Evolutionary conservation across 805 yeast species (phyloP), one percentile per base, ranked within the genome.

Genomic region (Wickerhamiella nectarea): DNA sequence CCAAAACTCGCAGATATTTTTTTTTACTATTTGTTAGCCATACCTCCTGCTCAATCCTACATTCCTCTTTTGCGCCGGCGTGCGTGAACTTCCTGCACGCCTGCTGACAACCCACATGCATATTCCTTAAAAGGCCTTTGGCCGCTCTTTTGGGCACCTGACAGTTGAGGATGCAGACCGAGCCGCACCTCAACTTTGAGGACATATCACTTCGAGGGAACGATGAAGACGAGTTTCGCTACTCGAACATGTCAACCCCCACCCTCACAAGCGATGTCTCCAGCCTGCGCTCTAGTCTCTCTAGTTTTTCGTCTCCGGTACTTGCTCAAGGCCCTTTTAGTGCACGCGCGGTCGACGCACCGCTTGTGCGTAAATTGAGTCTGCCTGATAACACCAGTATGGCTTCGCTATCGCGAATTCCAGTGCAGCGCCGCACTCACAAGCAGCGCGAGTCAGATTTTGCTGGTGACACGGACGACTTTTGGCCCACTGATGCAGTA

Each of bases 381-480:
- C 29, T 39, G 36, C 46, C 40, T 11, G 56, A 54, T 29, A 50
- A 38, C 11, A 53, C 56, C 8, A 49, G 54, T 6, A 52, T 53
- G 56, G 58, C 58, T 6, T 49, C 53, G 19, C 42, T 54, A 11
- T 47, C 56, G 4, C 48, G 51, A 5, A 44, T 47, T 12, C 49
- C 53, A 6, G 35, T 48, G 28, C 39, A 44, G 25, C 29, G 31
- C 33, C 34, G 46, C 22, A 24, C 43, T 12, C 46, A 55, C 14
- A 54, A 52, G 36, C 62, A 61, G 48, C 55, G 63, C 20, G 64
- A 61, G 46, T 29, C 41, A 33, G 59, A 56, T 11, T 56, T 49
- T 44, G 67, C 60, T 33, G 58, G 61, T 14, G 69, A 64, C 37
- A 74, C 72, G 14, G 79, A 75, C 50, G 75, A 72, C 46, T 71